Evolutionary conservation across 2,329 filamentous ascomycete species (phyloP).

Genomic region (Alternaria sp.): DNA sequence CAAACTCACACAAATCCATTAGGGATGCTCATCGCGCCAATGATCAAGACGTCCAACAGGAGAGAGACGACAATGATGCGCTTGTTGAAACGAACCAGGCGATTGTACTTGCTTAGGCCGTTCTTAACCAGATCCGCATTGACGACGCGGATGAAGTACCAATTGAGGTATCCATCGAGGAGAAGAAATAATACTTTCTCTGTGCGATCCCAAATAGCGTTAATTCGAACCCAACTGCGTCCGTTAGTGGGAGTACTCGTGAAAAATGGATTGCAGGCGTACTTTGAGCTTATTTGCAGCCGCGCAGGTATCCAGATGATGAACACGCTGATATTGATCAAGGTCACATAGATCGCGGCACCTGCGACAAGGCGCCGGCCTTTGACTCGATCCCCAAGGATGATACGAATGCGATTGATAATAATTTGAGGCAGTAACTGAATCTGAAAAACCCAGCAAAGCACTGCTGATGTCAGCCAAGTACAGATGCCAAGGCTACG

Average conservation of each 20-base stretch:
- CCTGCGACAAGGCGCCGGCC: conserved; percentile 21
- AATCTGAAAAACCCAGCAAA: conserved; percentile 36
- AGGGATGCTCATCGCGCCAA: conserved; percentile 52
- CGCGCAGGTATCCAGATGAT: conserved; percentile 39
- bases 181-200: conserved; percentile 35
- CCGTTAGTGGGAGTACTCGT: not conserved
- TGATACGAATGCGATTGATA: conserved; percentile 37
- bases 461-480: conserved; percentile 19
- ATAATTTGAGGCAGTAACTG: conserved; percentile 42
- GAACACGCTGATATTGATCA: conserved; percentile 42
- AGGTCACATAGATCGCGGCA: conserved; percentile 21
- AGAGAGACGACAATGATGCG: conserved; percentile 34
- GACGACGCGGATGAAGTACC: conserved; percentile 35
- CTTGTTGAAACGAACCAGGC: conserved; percentile 35
- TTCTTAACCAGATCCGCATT: conserved; percentile 33
- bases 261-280: not conserved
- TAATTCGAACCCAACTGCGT: conserved; percentile 27
- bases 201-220: conserved; percentile 35
- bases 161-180: conserved; percentile 33
- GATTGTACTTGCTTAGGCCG: conserved; percentile 35
- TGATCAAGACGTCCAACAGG: conserved; percentile 45
- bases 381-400: conserved; percentile 24
- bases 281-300: conserved; percentile 28
- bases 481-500: not conserved
- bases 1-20: conserved; percentile 49